Base-by-base conservation (phyloP, 83 land plant species). In the Picea abies region DNA sequence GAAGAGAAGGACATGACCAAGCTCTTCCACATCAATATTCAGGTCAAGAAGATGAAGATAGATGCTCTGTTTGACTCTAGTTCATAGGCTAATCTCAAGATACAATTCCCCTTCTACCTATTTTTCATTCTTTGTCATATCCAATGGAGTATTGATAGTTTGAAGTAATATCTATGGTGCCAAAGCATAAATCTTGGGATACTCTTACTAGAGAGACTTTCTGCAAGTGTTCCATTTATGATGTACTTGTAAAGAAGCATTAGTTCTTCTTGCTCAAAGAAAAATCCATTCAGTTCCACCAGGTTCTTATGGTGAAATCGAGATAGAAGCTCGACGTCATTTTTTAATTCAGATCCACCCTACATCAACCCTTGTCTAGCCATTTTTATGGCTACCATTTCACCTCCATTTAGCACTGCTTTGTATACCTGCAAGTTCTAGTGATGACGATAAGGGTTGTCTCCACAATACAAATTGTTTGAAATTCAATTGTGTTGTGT, bases 261-360 rank as follows among this genome's bases (percentile, higher is more conserved):
- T 47, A 84, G 89, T 65, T 88, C 89, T 15, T 81, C 84, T 67
- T 81, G 63, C 10, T 88, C 89, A 49, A 78, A 78, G 60, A 88
- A 88, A 52, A 85, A 88, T 2, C 89, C 89, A 32, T 85, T 83
- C 0, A 88, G 80, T 9, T 80, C 68, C 5, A 88, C 89, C 79
- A 88, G 72, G 26, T 88, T 88, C 63, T 88, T 88, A 76, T 88
- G 89, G 76, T 88, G 89, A 85, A 88, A 88, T 35, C 89, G 60
- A 7, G 89, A 88, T 9, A 88, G 79, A n/a, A 85, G 81, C 79
- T 88, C 84, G 16, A 88, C 81, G 60, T 88, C 89, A 22, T 66
- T 88, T 37, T 85, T 85, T 80, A 85, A 88, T 41, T 88, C 88
- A 3, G 11, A 26, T 73, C 84, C 88, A 61, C 86, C 82, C 84